A percentile compares a stretch with the other conserved stretches of the same genome.
Evolutionary conservation across 2,329 filamentous ascomycete species (phyloP).

Genomic region (Aspergillus sp.): DNA sequence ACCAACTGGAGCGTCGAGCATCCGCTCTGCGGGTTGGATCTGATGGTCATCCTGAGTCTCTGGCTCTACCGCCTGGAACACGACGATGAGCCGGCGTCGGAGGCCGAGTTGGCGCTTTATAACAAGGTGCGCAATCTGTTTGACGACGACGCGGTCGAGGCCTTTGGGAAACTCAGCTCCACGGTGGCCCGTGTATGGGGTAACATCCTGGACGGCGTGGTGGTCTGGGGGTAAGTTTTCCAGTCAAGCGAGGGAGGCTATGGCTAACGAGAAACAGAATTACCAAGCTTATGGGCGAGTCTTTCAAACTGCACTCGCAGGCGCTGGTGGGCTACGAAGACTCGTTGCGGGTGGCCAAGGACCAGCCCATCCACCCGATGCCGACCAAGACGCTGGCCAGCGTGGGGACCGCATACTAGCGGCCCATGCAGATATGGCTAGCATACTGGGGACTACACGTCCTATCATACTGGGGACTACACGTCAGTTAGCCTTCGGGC

Average conservation of each 20-base stretch:
- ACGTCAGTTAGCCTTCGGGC: no score
- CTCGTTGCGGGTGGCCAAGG: constrained; percentile 31
- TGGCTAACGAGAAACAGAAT: constrained; percentile 28
- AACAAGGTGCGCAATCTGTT: constrained; percentile 72
- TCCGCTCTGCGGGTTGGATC: constrained; percentile 87
- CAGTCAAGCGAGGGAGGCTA: no score
- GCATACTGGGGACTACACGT: no score
- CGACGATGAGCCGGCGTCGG: constrained; percentile 67
- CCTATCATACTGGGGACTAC: no score
- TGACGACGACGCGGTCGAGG: constrained; percentile 78
- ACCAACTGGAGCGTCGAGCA: constrained; percentile 99
- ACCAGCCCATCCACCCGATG: constrained; percentile 35
- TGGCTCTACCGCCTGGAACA: constrained; percentile 99
- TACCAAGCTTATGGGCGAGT: constrained; percentile 86
- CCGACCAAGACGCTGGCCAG: constrained; percentile 35
- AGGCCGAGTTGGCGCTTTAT: constrained; percentile 35
- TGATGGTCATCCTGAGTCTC: constrained; percentile 94
- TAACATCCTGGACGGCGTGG: constrained; percentile 95
- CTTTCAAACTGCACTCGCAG: constrained; percentile 93
- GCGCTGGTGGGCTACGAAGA: constrained; percentile 92
- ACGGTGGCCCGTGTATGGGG: constrained; percentile 93
- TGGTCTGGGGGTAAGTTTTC: constrained; percentile 90
- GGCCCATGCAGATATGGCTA: no score
- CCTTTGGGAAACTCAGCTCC: constrained; percentile 82
- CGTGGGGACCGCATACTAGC: constrained; percentile 35